Evolutionary conservation across 331 rosid species (phyloP), one percentile per base, ranked within the genome.

Genomic region (Pyrus hybrid): DNA sequence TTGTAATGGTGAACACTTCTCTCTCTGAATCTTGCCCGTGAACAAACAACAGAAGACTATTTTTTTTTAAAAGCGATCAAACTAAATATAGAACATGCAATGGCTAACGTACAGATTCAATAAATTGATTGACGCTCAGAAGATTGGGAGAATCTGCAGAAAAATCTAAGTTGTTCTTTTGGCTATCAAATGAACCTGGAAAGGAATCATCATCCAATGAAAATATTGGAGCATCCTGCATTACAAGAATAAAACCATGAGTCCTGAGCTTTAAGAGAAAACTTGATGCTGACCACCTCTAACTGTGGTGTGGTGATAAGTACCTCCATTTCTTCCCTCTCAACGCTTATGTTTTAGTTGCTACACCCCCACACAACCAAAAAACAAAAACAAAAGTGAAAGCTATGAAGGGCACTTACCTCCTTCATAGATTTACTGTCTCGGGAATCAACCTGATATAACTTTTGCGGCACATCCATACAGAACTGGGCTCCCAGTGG

Each of bases 31-130:
- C 8, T 75, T 53, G 10, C 53, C 17, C 29, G 63, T 35, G 28
- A 73, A 25, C 28, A 22, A 41, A 11, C 45, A 33, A 22, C 43
- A 61, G 45, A 62, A 73, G 9, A 10, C 2, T 41, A 3, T 25
- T 2, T 11, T 75, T 75, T 43, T 16, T n/a, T 8, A 8, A 47
- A 66, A 70, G 68, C 22, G 22, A 49, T 26, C 58, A 76, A 71
- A 80, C 18, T 43, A 78, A 69, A 66, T 70, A 28, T 71, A 79
- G 70, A 60, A 77, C 16, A 56, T 41, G 68, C 71, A 80, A 79
- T 49, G 81, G 74, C 75, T 45, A 80, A 88, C 93, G 25, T 90
- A 95, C 99, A 49, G 92, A 91, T 85, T 95, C 97, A 78, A 95
- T 79, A 68, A 95, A 90, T 86, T 92, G 93, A 86, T 89, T 76